Evolutionary conservation across 2,329 filamentous ascomycete species (phyloP).

Genomic region (Beauveria varroae): DNA sequence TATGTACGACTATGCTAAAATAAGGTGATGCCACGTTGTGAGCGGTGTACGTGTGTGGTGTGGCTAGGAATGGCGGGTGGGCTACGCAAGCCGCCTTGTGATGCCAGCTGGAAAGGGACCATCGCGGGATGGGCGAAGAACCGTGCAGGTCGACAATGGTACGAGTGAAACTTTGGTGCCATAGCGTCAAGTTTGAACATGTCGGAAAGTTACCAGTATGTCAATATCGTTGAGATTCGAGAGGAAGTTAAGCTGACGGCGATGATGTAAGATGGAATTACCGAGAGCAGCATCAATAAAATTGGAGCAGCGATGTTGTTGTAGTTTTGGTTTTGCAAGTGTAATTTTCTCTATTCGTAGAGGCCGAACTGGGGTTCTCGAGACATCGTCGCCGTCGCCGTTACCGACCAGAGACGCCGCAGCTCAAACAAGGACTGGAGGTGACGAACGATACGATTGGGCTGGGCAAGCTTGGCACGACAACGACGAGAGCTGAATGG

Average conservation of each 20-base stretch:
- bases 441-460: no score
- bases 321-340: no score
- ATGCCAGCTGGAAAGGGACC: neutral
- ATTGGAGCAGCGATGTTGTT: neutral
- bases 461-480: neutral
- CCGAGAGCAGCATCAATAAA: no score
- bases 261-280: no score
- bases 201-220: no score
- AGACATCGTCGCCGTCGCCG: neutral
- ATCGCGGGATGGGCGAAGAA: neutral
- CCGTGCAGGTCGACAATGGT: neutral
- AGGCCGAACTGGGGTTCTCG: neutral
- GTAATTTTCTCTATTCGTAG: neutral
- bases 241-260: no score
- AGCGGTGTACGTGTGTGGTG: neutral
- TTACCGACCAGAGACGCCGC: neutral
- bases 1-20: neutral
- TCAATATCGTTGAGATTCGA: no score
- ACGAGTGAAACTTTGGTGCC: neutral
- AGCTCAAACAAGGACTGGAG: neutral
- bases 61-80: neutral
- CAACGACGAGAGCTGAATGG: neutral
- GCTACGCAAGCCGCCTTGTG: neutral
- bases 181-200: no score
- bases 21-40: neutral